Conservation (phyloP, 768 basidiomycete genomes). For the Suillus variegatus region DNA sequence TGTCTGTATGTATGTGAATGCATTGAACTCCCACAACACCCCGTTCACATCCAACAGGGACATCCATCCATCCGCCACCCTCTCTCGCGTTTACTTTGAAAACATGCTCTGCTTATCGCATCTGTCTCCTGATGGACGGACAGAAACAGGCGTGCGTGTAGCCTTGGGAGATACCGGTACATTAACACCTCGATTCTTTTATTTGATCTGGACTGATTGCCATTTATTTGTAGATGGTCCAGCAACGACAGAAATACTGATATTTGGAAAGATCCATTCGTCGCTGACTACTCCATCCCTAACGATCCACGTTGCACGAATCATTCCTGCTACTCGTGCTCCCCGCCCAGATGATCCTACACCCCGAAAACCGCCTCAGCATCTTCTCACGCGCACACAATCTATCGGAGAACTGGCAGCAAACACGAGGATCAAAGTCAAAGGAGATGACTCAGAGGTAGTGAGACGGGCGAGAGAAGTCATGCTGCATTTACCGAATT, state of each 20-base stretch:
- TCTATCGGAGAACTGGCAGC: conserved; percentile 19
- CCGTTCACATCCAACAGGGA: conserved; percentile 45
- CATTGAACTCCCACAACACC: conserved; percentile 29
- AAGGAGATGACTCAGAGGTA: conserved; percentile 30
- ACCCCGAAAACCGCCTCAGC: conserved; percentile 61
- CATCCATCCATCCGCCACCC: conserved; percentile 50
- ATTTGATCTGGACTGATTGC: not conserved
- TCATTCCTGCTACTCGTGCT: conserved; percentile 43
- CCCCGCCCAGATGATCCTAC: conserved; percentile 81
- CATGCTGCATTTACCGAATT: conserved; percentile 31
- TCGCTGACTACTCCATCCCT: conserved; percentile 23
- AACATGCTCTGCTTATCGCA: not conserved
- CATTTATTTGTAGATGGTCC: conserved; percentile 52
- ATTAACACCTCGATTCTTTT: conserved; percentile 18
- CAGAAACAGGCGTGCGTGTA: conserved; percentile 62
- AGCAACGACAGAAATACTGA: conserved; percentile 67
- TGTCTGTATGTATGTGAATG: conserved; percentile 46
- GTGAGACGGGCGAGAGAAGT: conserved; percentile 19
- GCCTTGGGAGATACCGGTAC: conserved; percentile 69
- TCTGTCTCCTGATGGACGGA: conserved; percentile 22
- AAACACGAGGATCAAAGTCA: conserved; percentile 27
- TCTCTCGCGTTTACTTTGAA: not conserved
- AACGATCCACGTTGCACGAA: conserved; percentile 54
- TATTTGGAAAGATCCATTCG: conserved; percentile 39
- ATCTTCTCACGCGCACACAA: conserved; percentile 19